Percentiles rank a stretch among this genome's conserved stretches.
phyloP scores from a whole-genome alignment of 2,329 filamentous ascomycete genomes.

The Exophiala spinifera region DNA sequence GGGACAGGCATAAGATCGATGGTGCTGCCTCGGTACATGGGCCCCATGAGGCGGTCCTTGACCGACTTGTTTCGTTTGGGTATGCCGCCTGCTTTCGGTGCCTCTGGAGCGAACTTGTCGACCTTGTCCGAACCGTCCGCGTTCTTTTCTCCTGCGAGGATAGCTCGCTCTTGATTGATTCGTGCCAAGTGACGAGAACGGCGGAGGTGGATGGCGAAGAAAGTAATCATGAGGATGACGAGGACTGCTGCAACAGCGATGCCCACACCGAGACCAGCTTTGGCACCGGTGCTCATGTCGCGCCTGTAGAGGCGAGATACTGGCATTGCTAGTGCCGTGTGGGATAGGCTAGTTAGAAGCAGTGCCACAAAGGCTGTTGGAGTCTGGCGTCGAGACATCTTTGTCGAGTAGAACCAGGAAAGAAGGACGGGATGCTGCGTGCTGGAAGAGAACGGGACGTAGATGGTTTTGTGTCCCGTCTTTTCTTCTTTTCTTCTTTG shows the following conservation, averaged over 20 bases:
- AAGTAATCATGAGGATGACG: slow-evolving; percentile 18
- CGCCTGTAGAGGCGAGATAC: slow-evolving; percentile 24
- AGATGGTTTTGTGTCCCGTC: background rate
- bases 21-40: slow-evolving; percentile 29
- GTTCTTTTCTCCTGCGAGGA: slow-evolving; percentile 29
- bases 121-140: slow-evolving; percentile 26
- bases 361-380: slow-evolving; percentile 6
- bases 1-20: slow-evolving; percentile 27
- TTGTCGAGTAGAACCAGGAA: too few relatives aligned
- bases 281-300: slow-evolving; percentile 24
- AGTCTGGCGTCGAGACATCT: slow-evolving; percentile 9
- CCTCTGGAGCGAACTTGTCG: slow-evolving; percentile 23
- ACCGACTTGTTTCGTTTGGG: slow-evolving; percentile 29
- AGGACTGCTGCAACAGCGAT: slow-evolving; percentile 26
- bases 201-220: slow-evolving; percentile 28
- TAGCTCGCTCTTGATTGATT: slow-evolving; percentile 27
- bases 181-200: slow-evolving; percentile 21
- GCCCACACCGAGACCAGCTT: slow-evolving; percentile 29
- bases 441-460: too few relatives aligned
- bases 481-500: background rate
- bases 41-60: slow-evolving; percentile 30
- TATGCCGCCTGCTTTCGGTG: slow-evolving; percentile 8
- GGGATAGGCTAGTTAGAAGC: slow-evolving; percentile 14
- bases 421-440: too few relatives aligned
- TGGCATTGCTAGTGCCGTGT: slow-evolving; percentile 14